Percentiles rank a stretch among this genome's conserved stretches.
Conservation (phyloP, 2,329 filamentous ascomycete genomes). For the Penicillium nordicum region DNA sequence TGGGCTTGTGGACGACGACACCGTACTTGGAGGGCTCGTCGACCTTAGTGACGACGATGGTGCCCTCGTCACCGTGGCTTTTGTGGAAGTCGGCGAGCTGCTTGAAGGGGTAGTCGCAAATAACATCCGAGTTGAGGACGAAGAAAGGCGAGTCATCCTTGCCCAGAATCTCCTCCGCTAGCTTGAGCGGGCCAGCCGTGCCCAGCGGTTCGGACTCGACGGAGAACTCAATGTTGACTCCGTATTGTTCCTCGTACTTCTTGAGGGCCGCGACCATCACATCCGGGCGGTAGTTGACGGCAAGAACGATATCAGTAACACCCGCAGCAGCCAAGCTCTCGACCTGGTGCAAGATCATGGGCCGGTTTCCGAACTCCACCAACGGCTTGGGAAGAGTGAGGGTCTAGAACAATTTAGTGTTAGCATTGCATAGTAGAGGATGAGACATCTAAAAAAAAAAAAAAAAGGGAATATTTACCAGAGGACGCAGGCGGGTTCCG, state of each 20-base stretch:
- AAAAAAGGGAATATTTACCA: conserved; percentile 59
- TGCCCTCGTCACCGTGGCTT: conserved; percentile 88
- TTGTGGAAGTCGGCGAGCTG: conserved; percentile 90
- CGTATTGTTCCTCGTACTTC: conserved; percentile 91
- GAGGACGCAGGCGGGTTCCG: conserved; percentile 92
- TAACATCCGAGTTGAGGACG: conserved; percentile 96
- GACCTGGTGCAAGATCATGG: conserved; percentile 98
- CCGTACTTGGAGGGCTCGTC: conserved; percentile 99
- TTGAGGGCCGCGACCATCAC: conserved; percentile 92
- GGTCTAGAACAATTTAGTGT: conserved; percentile 57
- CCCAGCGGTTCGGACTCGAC: conserved; percentile 94
- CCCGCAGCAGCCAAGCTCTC: conserved; percentile 89
- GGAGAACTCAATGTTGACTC: conserved; percentile 94
- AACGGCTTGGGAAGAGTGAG: conserved; percentile 95
- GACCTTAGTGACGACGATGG: conserved; percentile 97
- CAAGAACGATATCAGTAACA: conserved; percentile 95
- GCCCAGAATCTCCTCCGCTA: conserved; percentile 84
- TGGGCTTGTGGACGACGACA: conserved; percentile 95
- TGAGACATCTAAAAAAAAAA: neutral
- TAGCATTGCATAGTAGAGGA: conserved; percentile 9
- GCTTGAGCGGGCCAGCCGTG: conserved; percentile 90
- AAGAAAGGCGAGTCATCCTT: conserved; percentile 97
- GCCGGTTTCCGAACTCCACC: conserved; percentile 97
- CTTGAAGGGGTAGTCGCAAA: conserved; percentile 95
- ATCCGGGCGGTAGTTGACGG: conserved; percentile 98